Evolutionary conservation across 2,329 filamentous ascomycete species (phyloP).

Genomic region (Microcyclospora tardicrescens): DNA sequence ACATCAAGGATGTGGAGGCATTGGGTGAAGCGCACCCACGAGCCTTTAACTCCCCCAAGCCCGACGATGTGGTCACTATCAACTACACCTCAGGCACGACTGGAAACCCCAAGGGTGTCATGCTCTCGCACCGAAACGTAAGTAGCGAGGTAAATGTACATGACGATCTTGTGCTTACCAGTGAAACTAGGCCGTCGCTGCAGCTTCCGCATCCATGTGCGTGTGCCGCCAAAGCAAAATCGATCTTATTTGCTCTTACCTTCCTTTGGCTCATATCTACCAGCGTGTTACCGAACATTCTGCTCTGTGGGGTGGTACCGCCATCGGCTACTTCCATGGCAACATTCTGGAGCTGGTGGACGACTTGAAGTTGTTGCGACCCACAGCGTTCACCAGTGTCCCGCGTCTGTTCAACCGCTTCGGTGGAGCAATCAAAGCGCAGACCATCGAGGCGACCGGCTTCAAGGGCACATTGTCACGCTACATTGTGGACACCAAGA

Average conservation of each 20-base stretch:
- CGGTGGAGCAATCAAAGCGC: slow-evolving; percentile 64
- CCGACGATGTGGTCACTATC: slow-evolving; percentile 73
- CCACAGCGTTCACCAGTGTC: slow-evolving; percentile 75
- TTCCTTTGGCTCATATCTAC: slow-evolving; percentile 90
- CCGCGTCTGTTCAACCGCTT: slow-evolving; percentile 88
- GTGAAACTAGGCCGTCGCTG: too few relatives aligned
- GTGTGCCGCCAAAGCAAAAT: slow-evolving; percentile 39
- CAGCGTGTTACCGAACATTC: slow-evolving; percentile 72
- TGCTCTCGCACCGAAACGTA: slow-evolving; percentile 70
- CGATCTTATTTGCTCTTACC: slow-evolving; percentile 68
- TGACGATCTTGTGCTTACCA: too few relatives aligned
- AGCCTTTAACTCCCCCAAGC: slow-evolving; percentile 56
- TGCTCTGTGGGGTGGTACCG: slow-evolving; percentile 55
- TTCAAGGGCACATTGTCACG: slow-evolving; percentile 70
- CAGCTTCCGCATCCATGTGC: slow-evolving; percentile 48
- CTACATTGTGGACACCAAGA: slow-evolving; percentile 67
- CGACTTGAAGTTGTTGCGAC: slow-evolving; percentile 75
- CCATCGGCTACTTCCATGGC: slow-evolving; percentile 87
- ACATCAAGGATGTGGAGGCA: slow-evolving; percentile 67
- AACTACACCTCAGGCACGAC: slow-evolving; percentile 86
- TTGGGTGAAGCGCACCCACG: slow-evolving; percentile 59
- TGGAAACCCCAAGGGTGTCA: slow-evolving; percentile 68
- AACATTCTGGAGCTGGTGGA: slow-evolving; percentile 78
- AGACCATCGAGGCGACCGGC: slow-evolving; percentile 66
- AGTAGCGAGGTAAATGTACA: too few relatives aligned